Conservation (phyloP, 2,329 filamentous ascomycete genomes). For the Dissoconium aciculare region DNA sequence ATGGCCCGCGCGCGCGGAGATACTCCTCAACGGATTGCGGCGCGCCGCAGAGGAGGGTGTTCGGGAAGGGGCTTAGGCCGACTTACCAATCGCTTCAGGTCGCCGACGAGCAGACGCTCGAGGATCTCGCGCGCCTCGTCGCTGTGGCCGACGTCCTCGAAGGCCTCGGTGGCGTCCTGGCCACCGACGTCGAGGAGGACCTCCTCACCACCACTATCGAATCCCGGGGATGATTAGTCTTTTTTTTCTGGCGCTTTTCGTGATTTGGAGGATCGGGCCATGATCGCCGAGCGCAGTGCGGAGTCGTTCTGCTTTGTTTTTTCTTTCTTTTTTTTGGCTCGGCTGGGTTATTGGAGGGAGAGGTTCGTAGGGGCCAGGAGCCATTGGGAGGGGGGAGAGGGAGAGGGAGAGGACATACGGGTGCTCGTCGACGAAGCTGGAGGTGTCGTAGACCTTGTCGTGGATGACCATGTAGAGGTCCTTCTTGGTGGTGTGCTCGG, state of each 20-base stretch:
- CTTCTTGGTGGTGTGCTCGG: constrained; percentile 82
- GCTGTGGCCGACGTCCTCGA: constrained; percentile 97
- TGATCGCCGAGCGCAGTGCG: too few relatives aligned
- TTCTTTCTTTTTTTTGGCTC: too few relatives aligned
- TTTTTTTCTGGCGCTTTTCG: too few relatives aligned
- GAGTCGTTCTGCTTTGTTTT: constrained; percentile 1
- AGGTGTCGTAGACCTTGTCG: constrained; percentile 87
- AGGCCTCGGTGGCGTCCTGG: constrained; percentile 92
- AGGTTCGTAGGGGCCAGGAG: too few relatives aligned
- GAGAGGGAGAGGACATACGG: constrained; percentile 53
- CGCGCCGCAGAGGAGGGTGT: neutral
- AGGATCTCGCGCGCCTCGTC: constrained; percentile 96
- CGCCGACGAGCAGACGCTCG: constrained; percentile 57
- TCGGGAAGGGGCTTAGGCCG: neutral
- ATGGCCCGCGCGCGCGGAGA: too few relatives aligned
- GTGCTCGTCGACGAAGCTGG: constrained; percentile 91
- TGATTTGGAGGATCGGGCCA: too few relatives aligned
- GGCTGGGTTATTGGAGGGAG: too few relatives aligned
- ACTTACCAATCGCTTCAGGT: constrained; percentile 65
- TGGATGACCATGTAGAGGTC: constrained; percentile 84
- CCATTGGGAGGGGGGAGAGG: too few relatives aligned
- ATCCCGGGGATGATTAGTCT: too few relatives aligned
- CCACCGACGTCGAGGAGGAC: constrained; percentile 91
- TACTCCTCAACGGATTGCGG: too few relatives aligned
- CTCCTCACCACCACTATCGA: constrained; percentile 80